Evolutionary conservation across 2,329 filamentous ascomycete species (phyloP).

Genomic region (Pseudogymnoascus sp.): DNA sequence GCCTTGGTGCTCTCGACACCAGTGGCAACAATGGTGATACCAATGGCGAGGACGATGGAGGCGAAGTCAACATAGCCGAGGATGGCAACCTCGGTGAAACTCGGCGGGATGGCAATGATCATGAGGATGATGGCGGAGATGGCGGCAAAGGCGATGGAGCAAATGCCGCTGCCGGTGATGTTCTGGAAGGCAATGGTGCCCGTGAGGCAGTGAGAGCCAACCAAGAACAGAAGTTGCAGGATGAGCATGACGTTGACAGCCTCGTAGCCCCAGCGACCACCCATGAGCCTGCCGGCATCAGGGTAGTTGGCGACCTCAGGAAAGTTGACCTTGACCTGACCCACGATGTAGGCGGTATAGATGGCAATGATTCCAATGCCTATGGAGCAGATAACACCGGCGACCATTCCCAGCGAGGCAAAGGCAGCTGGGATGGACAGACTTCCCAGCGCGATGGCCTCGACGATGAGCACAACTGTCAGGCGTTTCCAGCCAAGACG

Average conservation of each 20-base stretch:
- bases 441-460: conserved; percentile 37
- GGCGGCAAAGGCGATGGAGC: conserved; percentile 46
- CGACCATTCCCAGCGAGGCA: conserved; percentile 22
- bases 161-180: conserved; percentile 44
- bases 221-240: conserved; percentile 51
- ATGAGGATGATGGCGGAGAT: conserved; percentile 43
- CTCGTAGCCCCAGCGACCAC: conserved; percentile 42
- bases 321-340: conserved; percentile 26
- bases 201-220: conserved; percentile 52
- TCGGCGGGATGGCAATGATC: conserved; percentile 46
- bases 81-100: conserved; percentile 46
- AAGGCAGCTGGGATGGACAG: conserved; percentile 20
- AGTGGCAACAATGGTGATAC: conserved; percentile 48
- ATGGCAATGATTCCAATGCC: conserved; percentile 29
- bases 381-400: conserved; percentile 19
- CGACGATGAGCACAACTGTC: conserved; percentile 40
- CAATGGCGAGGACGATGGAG: conserved; percentile 45
- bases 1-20: conserved; percentile 29
- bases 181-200: conserved; percentile 52
- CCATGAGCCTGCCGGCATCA: conserved; percentile 47
- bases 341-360: conserved; percentile 34
- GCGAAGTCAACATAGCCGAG: conserved; percentile 46
- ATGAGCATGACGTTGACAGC: conserved; percentile 42
- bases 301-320: conserved; percentile 29
- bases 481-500: conserved; percentile 39